A percentile compares a stretch with the other conserved stretches of the same genome.
phyloP scores from a whole-genome alignment of 768 basidiomycete species.

The Sporobolomyces phaffii region DNA sequence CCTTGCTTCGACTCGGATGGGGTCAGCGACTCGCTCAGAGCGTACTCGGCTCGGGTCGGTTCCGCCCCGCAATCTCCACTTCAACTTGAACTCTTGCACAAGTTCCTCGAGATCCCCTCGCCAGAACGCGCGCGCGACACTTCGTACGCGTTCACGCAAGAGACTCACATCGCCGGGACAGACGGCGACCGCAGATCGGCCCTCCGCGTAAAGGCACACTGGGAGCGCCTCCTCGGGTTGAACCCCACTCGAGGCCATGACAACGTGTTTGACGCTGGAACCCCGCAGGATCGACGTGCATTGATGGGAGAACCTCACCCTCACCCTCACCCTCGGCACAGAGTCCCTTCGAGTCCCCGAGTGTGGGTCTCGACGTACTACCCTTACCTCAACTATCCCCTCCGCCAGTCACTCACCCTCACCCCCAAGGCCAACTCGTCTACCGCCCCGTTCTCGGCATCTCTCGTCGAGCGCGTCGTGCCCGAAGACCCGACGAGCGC shows the following conservation, averaged over 20 bases:
- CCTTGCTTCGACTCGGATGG: neutral
- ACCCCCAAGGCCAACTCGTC: neutral
- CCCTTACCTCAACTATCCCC: slow-evolving; percentile 51
- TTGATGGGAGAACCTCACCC: slow-evolving; percentile 9
- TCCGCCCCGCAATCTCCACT: no score
- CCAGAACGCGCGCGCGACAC: neutral
- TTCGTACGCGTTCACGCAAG: slow-evolving; percentile 32
- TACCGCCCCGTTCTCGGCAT: slow-evolving; percentile 50
- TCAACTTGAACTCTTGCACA: neutral
- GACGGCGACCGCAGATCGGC: slow-evolving; percentile 60
- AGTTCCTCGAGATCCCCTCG: neutral
- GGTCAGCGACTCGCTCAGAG: neutral
- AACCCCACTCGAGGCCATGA: slow-evolving; percentile 38
- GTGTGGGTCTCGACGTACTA: slow-evolving; percentile 80
- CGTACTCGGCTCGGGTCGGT: neutral
- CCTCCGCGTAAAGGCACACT: slow-evolving; percentile 60
- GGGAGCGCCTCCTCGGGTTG: slow-evolving; percentile 61
- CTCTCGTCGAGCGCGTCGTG: slow-evolving; percentile 68
- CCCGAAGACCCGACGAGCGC: slow-evolving; percentile 65
- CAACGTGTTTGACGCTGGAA: slow-evolving; percentile 69
- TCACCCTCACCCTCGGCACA: slow-evolving; percentile 47
- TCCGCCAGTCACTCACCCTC: slow-evolving; percentile 10
- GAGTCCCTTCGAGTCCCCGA: slow-evolving; percentile 54
- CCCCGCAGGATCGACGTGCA: slow-evolving; percentile 60
- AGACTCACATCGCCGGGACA: slow-evolving; percentile 64